A percentile compares a stretch with the other conserved stretches of the same genome.
These are phyloP conservation scores for Actinomortierella wolfii DNA, from an alignment of 371 early-diverging fungal genomes.

Conservation along the genomic window DNA sequence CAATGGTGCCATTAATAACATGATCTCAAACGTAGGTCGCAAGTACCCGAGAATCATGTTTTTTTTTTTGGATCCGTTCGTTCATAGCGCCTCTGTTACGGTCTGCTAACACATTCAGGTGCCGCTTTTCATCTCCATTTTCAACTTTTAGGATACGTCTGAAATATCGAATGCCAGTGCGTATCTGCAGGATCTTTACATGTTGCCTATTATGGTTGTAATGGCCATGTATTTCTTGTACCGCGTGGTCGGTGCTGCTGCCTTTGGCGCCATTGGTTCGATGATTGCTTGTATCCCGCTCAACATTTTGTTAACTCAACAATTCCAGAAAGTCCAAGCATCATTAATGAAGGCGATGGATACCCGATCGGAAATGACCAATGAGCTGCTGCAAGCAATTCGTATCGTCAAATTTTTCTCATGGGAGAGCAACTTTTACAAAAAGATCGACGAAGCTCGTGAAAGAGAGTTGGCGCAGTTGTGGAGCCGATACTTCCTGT, in stretches of 20 bases:
- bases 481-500: constrained; percentile 60
- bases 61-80: not conserved
- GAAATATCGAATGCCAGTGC: constrained; percentile 51
- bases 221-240: constrained; percentile 55
- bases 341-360: constrained; percentile 63
- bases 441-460: constrained; percentile 56
- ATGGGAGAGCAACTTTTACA: constrained; percentile 75
- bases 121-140: not conserved
- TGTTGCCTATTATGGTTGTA: constrained; percentile 48
- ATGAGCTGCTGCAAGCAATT: constrained; percentile 73
- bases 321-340: constrained; percentile 53
- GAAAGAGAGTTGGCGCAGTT: constrained; percentile 57
- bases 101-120: too few species aligned
- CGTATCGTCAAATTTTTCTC: constrained; percentile 77
- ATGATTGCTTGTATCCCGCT: constrained; percentile 53
- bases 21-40: constrained; percentile 69
- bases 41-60: not conserved
- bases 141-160: constrained; percentile 26
- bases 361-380: constrained; percentile 61
- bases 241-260: constrained; percentile 54
- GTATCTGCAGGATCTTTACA: constrained; percentile 53
- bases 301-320: constrained; percentile 47
- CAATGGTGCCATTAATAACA: constrained; percentile 67
- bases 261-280: constrained; percentile 53
- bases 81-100: constrained; percentile 14